Evolutionary conservation across 1,139 yeast genomes (phyloP).

Genomic region (Suhomyces bolitotheri): DNA sequence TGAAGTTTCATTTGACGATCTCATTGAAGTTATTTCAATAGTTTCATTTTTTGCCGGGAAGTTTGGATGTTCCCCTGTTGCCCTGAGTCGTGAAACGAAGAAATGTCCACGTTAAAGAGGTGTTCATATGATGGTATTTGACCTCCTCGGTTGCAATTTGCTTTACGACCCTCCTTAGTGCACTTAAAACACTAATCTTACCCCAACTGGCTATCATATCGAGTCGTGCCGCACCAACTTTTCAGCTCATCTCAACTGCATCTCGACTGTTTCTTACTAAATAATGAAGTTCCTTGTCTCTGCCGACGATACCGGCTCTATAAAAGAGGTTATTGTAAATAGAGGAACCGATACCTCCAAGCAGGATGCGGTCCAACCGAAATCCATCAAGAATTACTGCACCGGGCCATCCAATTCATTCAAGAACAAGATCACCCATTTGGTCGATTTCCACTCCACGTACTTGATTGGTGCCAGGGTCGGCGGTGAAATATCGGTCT

Average conservation of each 20-base stretch:
- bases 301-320: slow-evolving; percentile 56
- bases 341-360: slow-evolving; percentile 71
- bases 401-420: slow-evolving; percentile 30
- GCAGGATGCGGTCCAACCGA: slow-evolving; percentile 58
- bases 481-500: slow-evolving; percentile 44
- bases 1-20: too few relatives aligned
- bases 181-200: too few relatives aligned
- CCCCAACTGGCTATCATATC: not conserved
- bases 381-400: slow-evolving; percentile 42
- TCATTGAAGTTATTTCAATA: too few relatives aligned
- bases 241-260: slow-evolving; percentile 14
- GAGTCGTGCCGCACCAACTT: slow-evolving; percentile 6
- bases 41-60: too few relatives aligned
- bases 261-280: slow-evolving; percentile 2
- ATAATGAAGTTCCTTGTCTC: slow-evolving; percentile 54
- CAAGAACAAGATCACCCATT: slow-evolving; percentile 29
- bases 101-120: too few relatives aligned
- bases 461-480: slow-evolving; percentile 44
- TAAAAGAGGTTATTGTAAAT: slow-evolving; percentile 56
- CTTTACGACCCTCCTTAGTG: too few relatives aligned
- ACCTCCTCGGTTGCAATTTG: too few relatives aligned
- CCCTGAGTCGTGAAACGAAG: too few relatives aligned
- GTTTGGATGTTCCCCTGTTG: too few relatives aligned
- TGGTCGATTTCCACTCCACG: slow-evolving; percentile 31
- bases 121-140: too few relatives aligned